These are phyloP conservation scores for Phaeodactylum tricornutum DNA, from an alignment of 108 stramenopile genomes.

Conservation along the genomic window DNA sequence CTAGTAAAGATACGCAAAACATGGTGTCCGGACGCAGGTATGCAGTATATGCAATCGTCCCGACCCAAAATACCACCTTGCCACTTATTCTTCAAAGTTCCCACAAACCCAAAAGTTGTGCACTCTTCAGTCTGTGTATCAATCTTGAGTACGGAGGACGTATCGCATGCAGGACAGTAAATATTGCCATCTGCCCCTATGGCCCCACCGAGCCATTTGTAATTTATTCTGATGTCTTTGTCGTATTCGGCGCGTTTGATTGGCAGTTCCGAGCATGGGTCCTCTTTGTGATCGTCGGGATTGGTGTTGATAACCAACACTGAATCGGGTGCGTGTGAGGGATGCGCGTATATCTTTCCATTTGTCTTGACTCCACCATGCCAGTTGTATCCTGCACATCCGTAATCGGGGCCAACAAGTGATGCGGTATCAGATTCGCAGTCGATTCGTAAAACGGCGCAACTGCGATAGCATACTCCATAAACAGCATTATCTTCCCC, in stretches of 20 bases:
- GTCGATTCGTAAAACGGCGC: constrained; percentile 57
- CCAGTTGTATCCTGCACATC: constrained; percentile 58
- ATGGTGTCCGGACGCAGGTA: constrained; percentile 52
- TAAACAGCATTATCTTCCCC: constrained; percentile 72
- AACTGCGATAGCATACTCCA: constrained; percentile 61
- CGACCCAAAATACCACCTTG: constrained; percentile 63
- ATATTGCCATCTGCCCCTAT: constrained; percentile 73
- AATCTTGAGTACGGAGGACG: constrained; percentile 47
- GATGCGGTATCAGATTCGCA: constrained; percentile 39
- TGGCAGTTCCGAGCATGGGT: constrained; percentile 25
- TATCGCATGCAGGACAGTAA: constrained; percentile 72
- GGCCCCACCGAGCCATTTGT: constrained; percentile 79
- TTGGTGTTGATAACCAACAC: constrained; percentile 51
- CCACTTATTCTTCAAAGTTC: constrained; percentile 70
- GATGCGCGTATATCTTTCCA: constrained; percentile 61
- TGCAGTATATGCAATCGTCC: constrained; percentile 68
- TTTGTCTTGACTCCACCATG: constrained; percentile 61
- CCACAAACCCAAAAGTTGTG: constrained; percentile 37
- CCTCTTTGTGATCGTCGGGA: constrained; percentile 2
- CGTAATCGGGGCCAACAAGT: constrained; percentile 58
- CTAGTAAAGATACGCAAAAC: constrained; percentile 54
- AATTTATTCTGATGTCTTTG: constrained; percentile 12
- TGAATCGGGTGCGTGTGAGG: constrained; percentile 45
- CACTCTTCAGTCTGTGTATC: constrained; percentile 24
- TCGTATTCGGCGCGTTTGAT: constrained; percentile 47